Percentiles rank a stretch among this genome's conserved stretches.
phyloP scores from a whole-genome alignment of 257 asterid species.

The Misopates orontium region DNA sequence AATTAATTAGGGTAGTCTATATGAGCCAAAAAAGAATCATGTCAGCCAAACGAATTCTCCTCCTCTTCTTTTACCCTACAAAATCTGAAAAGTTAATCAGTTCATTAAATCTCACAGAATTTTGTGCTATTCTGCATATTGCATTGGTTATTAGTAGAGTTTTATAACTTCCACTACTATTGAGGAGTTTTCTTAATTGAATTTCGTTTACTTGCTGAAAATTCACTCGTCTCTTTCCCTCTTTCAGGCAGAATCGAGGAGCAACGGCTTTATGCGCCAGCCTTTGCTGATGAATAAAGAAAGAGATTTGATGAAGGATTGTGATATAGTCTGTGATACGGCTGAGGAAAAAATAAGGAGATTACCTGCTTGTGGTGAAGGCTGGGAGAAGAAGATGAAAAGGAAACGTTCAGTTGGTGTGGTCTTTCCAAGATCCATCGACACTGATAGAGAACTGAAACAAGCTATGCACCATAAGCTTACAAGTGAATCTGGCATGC shows the following conservation, averaged over 20 bases:
- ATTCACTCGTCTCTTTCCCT: conserved; percentile 14
- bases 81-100: too few relatives aligned
- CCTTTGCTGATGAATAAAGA: conserved; percentile 61
- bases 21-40: too few relatives aligned
- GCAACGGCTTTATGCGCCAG: conserved; percentile 60
- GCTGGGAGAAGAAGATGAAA: conserved; percentile 96
- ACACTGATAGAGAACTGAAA: conserved; percentile 68
- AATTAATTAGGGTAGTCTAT: too few relatives aligned
- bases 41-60: too few relatives aligned
- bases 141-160: conserved; percentile 14
- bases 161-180: conserved; percentile 13
- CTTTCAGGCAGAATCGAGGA: conserved; percentile 77
- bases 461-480: conserved; percentile 64
- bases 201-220: not conserved
- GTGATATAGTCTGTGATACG: conserved; percentile 58
- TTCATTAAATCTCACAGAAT: too few relatives aligned
- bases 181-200: conserved; percentile 16
- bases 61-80: not conserved
- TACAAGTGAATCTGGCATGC: conserved; percentile 64
- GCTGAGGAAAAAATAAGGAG: conserved; percentile 79
- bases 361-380: conserved; percentile 88
- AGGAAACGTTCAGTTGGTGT: conserved; percentile 94
- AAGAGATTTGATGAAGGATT: conserved; percentile 67
- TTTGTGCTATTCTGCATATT: not conserved
- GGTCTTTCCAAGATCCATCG: conserved; percentile 68